Percentiles rank a stretch among this genome's conserved stretches.
phyloP scores from a whole-genome alignment of 179 eudicot species.

The Carnegiea gigantea region DNA sequence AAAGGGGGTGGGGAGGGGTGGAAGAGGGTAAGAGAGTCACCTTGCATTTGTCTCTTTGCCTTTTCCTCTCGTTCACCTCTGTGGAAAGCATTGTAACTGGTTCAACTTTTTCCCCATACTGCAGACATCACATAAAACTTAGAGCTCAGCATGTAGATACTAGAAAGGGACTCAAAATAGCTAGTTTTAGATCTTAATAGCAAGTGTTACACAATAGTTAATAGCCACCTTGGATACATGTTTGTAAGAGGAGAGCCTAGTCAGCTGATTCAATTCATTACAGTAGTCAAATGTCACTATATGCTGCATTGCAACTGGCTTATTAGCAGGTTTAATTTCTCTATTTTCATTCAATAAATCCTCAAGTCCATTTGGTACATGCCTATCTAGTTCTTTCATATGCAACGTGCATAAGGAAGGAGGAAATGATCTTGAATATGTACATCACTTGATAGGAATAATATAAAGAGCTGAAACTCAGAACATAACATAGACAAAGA shows the following conservation, averaged over 20 bases:
- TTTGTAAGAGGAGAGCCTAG: slow-evolving; percentile 27
- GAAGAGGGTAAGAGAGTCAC: slow-evolving; percentile 28
- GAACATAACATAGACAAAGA: not conserved
- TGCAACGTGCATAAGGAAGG: slow-evolving; percentile 24
- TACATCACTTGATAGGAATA: not conserved
- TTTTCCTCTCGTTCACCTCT: slow-evolving; percentile 27
- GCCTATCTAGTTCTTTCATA: slow-evolving; percentile 77
- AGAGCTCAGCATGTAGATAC: not conserved
- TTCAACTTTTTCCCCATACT: slow-evolving; percentile 33
- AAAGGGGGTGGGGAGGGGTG: no score
- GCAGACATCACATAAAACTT: slow-evolving; percentile 17
- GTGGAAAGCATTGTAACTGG: slow-evolving; percentile 35
- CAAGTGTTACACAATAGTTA: slow-evolving; percentile 3
- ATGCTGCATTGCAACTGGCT: slow-evolving; percentile 26
- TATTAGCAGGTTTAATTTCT: slow-evolving; percentile 23
- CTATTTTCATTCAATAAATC: slow-evolving; percentile 40
- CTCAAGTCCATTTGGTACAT: slow-evolving; percentile 65
- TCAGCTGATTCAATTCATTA: slow-evolving; percentile 24
- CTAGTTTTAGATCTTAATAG: not conserved
- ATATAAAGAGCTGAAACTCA: not conserved
- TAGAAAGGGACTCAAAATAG: not conserved
- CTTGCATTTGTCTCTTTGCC: slow-evolving; percentile 37
- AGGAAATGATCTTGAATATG: not conserved
- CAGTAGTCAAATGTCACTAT: slow-evolving; percentile 27
- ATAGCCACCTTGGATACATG: slow-evolving; percentile 39